A percentile compares a stretch with the other conserved stretches of the same genome.
phyloP scores from a whole-genome alignment of 768 basidiomycete species.

The Xerocomellus amylosporus region DNA sequence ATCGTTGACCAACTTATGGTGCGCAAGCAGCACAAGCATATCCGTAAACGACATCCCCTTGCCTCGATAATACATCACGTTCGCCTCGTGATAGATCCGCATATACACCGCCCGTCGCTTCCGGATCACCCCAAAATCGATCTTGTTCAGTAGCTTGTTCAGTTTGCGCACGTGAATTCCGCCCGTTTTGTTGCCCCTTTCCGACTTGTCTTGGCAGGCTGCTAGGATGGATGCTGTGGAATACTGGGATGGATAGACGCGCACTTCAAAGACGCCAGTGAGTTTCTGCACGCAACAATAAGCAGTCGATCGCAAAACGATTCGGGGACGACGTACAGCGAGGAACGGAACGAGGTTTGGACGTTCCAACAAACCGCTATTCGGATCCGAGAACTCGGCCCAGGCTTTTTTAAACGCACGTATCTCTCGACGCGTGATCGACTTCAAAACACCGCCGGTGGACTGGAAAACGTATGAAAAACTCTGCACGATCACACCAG shows the following conservation, averaged over 20 bases:
- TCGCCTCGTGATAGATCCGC: conserved; percentile 84
- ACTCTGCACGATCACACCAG: conserved; percentile 93
- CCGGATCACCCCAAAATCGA: conserved; percentile 64
- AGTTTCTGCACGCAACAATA: conserved; percentile 53
- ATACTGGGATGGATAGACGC: conserved; percentile 74
- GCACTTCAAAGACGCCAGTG: conserved; percentile 83
- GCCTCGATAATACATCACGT: conserved; percentile 63
- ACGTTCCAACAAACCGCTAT: conserved; percentile 76
- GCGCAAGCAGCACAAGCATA: conserved; percentile 84
- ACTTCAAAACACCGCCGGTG: conserved; percentile 67
- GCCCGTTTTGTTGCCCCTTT: conserved; percentile 36
- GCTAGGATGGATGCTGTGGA: conserved; percentile 59
- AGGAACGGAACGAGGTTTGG: conserved; percentile 76
- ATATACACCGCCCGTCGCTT: conserved; percentile 68
- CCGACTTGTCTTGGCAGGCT: conserved; percentile 40
- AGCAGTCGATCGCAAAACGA: background rate
- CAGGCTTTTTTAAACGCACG: conserved; percentile 92
- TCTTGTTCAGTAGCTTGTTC: conserved; percentile 50
- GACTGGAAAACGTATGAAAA: conserved; percentile 95
- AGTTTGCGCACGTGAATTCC: conserved; percentile 67
- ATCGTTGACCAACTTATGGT: conserved; percentile 90
- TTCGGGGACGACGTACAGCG: conserved; percentile 48
- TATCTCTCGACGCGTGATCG: conserved; percentile 88
- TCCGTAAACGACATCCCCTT: conserved; percentile 87
- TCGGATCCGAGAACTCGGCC: conserved; percentile 77